Percentiles rank a stretch among this genome's conserved stretches.
Conservation (phyloP, 805 yeast species). For the Candida saitoana region DNA sequence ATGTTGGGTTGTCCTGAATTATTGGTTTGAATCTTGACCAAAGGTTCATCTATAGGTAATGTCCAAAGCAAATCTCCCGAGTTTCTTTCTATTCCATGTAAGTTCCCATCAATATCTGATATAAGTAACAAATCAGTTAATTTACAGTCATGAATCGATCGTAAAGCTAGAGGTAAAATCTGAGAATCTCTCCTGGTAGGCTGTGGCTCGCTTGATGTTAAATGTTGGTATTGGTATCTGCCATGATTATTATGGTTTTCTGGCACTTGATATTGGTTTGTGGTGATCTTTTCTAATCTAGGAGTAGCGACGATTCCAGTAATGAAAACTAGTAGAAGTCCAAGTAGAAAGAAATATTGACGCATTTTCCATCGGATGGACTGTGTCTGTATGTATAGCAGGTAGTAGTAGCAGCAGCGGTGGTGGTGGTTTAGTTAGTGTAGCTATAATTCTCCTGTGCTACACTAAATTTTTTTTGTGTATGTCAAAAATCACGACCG, state of each 20-base stretch:
- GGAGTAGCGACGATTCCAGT: not conserved
- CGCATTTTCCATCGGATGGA: slow-evolving; percentile 5
- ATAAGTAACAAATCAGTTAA: slow-evolving; percentile 60
- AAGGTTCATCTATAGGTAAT: slow-evolving; percentile 58
- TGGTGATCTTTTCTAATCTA: slow-evolving; percentile 6
- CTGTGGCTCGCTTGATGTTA: not conserved
- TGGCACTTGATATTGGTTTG: slow-evolving; percentile 3
- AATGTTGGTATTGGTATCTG: slow-evolving; percentile 4
- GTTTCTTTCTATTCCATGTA: slow-evolving; percentile 73
- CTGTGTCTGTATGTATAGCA: no score
- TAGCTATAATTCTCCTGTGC: no score
- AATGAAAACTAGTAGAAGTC: slow-evolving; percentile 1
- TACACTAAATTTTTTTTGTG: no score
- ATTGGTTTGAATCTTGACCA: slow-evolving; percentile 44
- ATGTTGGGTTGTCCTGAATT: slow-evolving; percentile 20
- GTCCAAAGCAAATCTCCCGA: slow-evolving; percentile 80
- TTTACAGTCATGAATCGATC: slow-evolving; percentile 44
- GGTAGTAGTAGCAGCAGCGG: no score
- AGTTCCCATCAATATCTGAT: slow-evolving; percentile 81
- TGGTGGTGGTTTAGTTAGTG: no score
- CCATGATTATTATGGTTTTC: slow-evolving; percentile 2
- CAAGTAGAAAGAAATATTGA: not conserved
- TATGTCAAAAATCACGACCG: no score
- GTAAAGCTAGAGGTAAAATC: slow-evolving; percentile 31
- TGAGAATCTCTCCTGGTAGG: slow-evolving; percentile 11